Conservation (phyloP, 805 yeast species). For the Teunomyces atbi region DNA sequence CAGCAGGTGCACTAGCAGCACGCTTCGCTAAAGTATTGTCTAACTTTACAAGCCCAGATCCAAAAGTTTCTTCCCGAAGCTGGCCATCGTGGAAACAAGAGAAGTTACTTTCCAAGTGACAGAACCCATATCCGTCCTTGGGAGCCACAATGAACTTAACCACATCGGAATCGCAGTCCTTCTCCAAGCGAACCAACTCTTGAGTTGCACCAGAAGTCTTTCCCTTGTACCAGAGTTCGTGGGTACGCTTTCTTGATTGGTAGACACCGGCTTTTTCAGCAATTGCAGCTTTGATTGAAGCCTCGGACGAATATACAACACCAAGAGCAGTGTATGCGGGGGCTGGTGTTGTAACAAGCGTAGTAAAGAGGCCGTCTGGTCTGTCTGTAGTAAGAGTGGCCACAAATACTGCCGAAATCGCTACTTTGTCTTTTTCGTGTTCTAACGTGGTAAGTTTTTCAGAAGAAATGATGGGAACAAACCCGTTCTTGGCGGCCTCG, state of each 20-base stretch:
- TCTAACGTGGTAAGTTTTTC: slow-evolving; percentile 30
- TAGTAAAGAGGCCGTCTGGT: slow-evolving; percentile 78
- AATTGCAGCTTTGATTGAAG: slow-evolving; percentile 79
- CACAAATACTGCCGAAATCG: slow-evolving; percentile 46
- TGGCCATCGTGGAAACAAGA: slow-evolving; percentile 69
- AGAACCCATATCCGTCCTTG: slow-evolving; percentile 77
- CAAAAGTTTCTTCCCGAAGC: slow-evolving; percentile 45
- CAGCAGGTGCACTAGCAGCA: slow-evolving; percentile 71
- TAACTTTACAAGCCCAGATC: slow-evolving; percentile 64
- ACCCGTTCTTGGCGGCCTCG: slow-evolving; percentile 30
- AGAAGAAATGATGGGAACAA: slow-evolving; percentile 32
- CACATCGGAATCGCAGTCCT: slow-evolving; percentile 93
- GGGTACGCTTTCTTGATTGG: slow-evolving; percentile 73
- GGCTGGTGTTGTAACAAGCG: slow-evolving; percentile 75
- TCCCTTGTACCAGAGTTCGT: slow-evolving; percentile 96
- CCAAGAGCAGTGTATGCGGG: slow-evolving; percentile 60
- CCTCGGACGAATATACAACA: slow-evolving; percentile 83
- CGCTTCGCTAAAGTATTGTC: slow-evolving; percentile 68
- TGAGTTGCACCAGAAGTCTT: slow-evolving; percentile 96
- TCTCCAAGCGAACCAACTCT: slow-evolving; percentile 58
- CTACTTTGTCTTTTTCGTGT: slow-evolving; percentile 20
- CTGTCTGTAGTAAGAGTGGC: slow-evolving; percentile 73
- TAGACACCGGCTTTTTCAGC: slow-evolving; percentile 84
- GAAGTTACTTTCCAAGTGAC: slow-evolving; percentile 72
- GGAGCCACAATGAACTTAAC: slow-evolving; percentile 84